Conservation (phyloP, 2,329 filamentous ascomycete genomes). For the Raffaelea albimanens region DNA sequence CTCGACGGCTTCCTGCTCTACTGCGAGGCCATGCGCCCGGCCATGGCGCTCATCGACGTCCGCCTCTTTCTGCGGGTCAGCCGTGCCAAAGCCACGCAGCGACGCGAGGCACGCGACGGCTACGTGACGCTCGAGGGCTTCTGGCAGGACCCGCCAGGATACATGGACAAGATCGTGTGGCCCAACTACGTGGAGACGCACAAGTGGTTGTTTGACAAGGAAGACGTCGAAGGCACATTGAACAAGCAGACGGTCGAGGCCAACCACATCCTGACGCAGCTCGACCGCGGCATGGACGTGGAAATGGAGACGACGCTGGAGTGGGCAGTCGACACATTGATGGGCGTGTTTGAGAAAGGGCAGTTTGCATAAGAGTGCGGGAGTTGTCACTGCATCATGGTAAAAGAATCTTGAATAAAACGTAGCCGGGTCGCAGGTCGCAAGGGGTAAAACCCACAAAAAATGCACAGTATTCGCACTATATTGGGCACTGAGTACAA, state of each 20-base stretch:
- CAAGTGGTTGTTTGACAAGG: slow-evolving; percentile 64
- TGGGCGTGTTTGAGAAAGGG: slow-evolving; percentile 30
- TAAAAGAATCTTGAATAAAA: background rate
- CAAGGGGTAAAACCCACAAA: too few species aligned
- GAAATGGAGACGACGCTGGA: slow-evolving; percentile 53
- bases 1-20: slow-evolving; percentile 88
- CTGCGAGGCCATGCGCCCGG: slow-evolving; percentile 40
- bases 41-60: slow-evolving; percentile 58
- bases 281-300: slow-evolving; percentile 34
- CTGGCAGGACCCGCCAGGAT: slow-evolving; percentile 89
- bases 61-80: slow-evolving; percentile 69
- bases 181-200: slow-evolving; percentile 83
- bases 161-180: slow-evolving; percentile 93
- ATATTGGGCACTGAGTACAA: too few species aligned
- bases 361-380: background rate
- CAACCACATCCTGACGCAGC: slow-evolving; percentile 39
- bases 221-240: slow-evolving; percentile 53
- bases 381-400: background rate
- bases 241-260: slow-evolving; percentile 29
- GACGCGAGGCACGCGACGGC: slow-evolving; percentile 60
- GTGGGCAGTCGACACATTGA: slow-evolving; percentile 59
- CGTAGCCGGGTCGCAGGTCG: too few species aligned
- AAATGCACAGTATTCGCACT: too few species aligned
- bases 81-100: slow-evolving; percentile 51
- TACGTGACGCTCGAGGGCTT: slow-evolving; percentile 84